phyloP scores from a whole-genome alignment of 495 filamentous ascomycete species.

The Penicillium lividum region DNA sequence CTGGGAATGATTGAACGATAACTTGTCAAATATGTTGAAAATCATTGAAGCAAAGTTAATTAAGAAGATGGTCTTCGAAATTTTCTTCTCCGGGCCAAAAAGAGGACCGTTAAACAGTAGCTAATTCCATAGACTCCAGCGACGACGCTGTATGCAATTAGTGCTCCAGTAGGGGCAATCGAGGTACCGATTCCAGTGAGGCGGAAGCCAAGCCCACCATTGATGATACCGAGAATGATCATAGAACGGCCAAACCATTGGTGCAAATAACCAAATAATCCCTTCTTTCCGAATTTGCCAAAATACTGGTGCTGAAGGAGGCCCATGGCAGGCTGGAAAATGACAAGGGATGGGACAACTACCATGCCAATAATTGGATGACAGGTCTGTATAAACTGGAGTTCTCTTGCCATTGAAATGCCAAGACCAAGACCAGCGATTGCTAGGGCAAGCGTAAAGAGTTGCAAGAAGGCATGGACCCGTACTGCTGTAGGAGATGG shows the following conservation, averaged over 20 bases:
- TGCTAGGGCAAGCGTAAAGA: slow-evolving; percentile 54
- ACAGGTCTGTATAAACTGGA: slow-evolving; percentile 21
- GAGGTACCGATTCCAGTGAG: slow-evolving; percentile 37
- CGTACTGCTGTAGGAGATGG: slow-evolving; percentile 30
- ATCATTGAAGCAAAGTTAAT: too few relatives aligned
- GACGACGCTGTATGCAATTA: slow-evolving; percentile 62
- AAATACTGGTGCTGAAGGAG: slow-evolving; percentile 59
- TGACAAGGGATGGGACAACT: slow-evolving; percentile 52
- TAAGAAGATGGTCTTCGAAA: too few relatives aligned
- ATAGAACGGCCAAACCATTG: slow-evolving; percentile 69
- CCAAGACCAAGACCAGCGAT: slow-evolving; percentile 65
- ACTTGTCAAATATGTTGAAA: too few relatives aligned
- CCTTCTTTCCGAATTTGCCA: slow-evolving; percentile 47
- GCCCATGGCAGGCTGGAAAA: slow-evolving; percentile 66
- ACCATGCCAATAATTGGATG: slow-evolving; percentile 62
- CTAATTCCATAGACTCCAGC: slow-evolving; percentile 51
- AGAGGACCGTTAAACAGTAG: slow-evolving; percentile 37
- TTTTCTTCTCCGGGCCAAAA: too few relatives aligned
- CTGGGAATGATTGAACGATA: too few relatives aligned
- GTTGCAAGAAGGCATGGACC: slow-evolving; percentile 61
- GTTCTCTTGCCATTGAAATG: slow-evolving; percentile 44
- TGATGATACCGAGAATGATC: slow-evolving; percentile 64
- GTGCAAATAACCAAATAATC: slow-evolving; percentile 58
- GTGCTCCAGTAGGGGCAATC: slow-evolving; percentile 32
- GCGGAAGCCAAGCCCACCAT: slow-evolving; percentile 67